A percentile compares a stretch with the other conserved stretches of the same genome.
phyloP scores from a whole-genome alignment of 2,329 filamentous ascomycete genomes.

The Emydomyces testavorans region DNA sequence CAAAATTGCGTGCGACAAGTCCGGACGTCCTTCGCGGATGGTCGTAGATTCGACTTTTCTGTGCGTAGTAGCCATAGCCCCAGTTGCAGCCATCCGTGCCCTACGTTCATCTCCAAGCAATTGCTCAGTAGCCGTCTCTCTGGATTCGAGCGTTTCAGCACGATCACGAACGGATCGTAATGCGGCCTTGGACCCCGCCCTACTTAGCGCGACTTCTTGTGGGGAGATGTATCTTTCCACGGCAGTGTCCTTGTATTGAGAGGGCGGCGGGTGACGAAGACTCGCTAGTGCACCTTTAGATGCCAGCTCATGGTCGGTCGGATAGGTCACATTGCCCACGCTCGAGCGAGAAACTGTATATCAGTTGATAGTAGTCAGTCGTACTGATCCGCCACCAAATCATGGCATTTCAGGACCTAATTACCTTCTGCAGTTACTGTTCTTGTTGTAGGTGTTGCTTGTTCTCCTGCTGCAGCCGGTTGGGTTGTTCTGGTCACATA shows the following conservation, averaged over 20 bases:
- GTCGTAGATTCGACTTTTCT: slow-evolving; percentile 50
- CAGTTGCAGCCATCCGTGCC: slow-evolving; percentile 61
- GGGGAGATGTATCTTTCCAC: background rate
- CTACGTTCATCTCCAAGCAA: slow-evolving; percentile 45
- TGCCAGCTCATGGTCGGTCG: slow-evolving; percentile 3
- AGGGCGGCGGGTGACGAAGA: background rate
- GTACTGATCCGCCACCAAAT: background rate
- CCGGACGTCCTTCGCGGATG: slow-evolving; percentile 39
- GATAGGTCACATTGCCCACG: background rate
- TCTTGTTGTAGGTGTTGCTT: background rate
- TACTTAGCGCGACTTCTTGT: slow-evolving; percentile 41
- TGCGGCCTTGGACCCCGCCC: slow-evolving; percentile 61
- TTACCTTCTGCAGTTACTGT: slow-evolving; percentile 6
- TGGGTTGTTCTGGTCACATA: slow-evolving; percentile 9
- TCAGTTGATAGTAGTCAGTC: no score
- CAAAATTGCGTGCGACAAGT: slow-evolving; percentile 57
- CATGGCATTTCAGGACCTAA: background rate
- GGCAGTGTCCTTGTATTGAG: background rate
- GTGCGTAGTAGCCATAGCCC: slow-evolving; percentile 51
- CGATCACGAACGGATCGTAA: slow-evolving; percentile 47
- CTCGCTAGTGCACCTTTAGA: slow-evolving; percentile 6
- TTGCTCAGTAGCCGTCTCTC: slow-evolving; percentile 36
- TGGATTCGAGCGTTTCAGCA: slow-evolving; percentile 54
- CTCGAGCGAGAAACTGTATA: no score
- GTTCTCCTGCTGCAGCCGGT: background rate